phyloP scores from a whole-genome alignment of 805 yeast genomes.

The Zygosaccharomyces siamensis region DNA sequence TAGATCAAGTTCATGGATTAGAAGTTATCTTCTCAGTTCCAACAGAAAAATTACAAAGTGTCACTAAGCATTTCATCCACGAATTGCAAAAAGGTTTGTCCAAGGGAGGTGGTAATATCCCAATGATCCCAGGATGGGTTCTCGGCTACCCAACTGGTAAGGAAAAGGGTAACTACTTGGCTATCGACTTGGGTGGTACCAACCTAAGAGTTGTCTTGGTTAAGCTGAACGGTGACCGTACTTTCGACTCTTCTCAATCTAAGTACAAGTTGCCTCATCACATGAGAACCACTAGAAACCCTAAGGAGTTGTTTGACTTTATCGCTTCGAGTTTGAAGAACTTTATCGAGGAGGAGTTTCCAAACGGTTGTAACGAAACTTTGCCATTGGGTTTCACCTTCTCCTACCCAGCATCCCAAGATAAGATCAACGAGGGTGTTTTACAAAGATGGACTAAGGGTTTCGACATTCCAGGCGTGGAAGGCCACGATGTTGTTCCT shows the following conservation, averaged over 20 bases:
- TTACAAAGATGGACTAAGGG: constrained; percentile 98
- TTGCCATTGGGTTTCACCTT: constrained; percentile 92
- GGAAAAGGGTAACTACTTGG: constrained; percentile 85
- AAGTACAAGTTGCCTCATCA: constrained; percentile 74
- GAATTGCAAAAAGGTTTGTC: constrained; percentile 82
- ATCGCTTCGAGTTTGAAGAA: constrained; percentile 75
- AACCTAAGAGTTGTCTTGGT: constrained; percentile 90
- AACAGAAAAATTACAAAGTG: constrained; percentile 52
- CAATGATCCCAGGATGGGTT: constrained; percentile 98
- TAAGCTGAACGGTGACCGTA: constrained; percentile 72
- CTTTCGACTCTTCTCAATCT: constrained; percentile 81
- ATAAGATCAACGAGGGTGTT: constrained; percentile 76
- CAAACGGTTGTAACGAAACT: constrained; percentile 56
- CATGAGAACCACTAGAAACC: constrained; percentile 69
- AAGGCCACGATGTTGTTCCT: constrained; percentile 91
- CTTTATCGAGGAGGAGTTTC: constrained; percentile 63
- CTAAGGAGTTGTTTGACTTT: constrained; percentile 75
- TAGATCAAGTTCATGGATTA: constrained; percentile 51
- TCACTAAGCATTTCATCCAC: constrained; percentile 67
- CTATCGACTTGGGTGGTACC: constrained; percentile 96
- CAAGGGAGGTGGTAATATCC: constrained; percentile 76
- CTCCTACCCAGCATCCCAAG: constrained; percentile 84
- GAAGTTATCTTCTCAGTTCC: constrained; percentile 62
- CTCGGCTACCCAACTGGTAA: constrained; percentile 88
- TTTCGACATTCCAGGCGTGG: constrained; percentile 87